Conservation (phyloP, 2,329 filamentous ascomycete species). For the Apiospora arundinis region DNA sequence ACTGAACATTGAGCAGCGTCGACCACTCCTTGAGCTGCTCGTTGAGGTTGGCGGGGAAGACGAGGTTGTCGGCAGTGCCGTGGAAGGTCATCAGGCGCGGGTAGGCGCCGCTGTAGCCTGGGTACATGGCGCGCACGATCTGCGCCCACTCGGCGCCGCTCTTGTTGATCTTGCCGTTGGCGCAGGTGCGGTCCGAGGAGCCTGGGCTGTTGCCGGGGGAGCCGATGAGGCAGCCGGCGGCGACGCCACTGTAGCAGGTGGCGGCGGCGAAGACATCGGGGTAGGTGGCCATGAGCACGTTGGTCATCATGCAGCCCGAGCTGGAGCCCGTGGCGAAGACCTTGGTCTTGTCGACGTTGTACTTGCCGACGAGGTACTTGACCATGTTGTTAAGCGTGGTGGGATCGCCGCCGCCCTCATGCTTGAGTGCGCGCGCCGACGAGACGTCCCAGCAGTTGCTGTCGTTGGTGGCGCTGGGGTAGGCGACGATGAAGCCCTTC, state of each 20-base stretch:
- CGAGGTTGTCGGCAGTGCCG: conserved; percentile 42
- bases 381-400: conserved; percentile 66
- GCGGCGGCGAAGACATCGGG: conserved; percentile 54
- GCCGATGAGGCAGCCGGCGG: conserved; percentile 49
- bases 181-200: conserved; percentile 44
- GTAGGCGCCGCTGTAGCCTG: conserved; percentile 39
- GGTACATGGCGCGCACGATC: conserved; percentile 44
- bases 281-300: conserved; percentile 51
- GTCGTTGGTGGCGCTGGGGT: conserved; percentile 32
- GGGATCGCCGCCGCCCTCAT: conserved; percentile 63
- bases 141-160: conserved; percentile 51
- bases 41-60: conserved; percentile 43
- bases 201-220: conserved; percentile 24
- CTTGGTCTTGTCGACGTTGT: conserved; percentile 55
- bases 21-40: conserved; percentile 52
- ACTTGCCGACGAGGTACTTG: conserved; percentile 57
- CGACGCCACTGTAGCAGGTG: conserved; percentile 51
- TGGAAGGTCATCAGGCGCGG: conserved; percentile 42
- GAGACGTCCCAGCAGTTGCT: conserved; percentile 57
- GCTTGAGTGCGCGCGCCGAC: conserved; percentile 53
- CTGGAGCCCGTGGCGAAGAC: conserved; percentile 61
- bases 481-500: conserved; percentile 32
- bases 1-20: conserved; percentile 40
- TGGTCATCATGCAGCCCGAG: conserved; percentile 42
- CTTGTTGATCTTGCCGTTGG: conserved; percentile 44